phyloP scores from a whole-genome alignment of 2,329 filamentous ascomycete genomes.

The Fusarium camptoceras region DNA sequence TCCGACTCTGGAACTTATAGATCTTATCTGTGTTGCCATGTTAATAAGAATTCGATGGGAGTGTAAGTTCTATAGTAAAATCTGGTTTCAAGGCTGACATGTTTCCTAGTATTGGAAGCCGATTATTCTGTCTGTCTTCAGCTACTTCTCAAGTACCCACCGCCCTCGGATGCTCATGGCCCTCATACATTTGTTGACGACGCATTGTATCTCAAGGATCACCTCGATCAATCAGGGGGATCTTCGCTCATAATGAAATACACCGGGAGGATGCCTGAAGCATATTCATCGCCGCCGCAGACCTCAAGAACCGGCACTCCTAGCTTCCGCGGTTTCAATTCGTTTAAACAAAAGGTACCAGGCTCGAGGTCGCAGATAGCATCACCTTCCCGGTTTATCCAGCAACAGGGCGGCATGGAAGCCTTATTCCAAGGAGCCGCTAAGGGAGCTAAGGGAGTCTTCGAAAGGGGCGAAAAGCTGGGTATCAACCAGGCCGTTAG shows the following conservation, averaged over 20 bases:
- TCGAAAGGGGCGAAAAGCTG: constrained; percentile 79
- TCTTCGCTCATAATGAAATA: constrained; percentile 77
- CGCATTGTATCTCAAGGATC: constrained; percentile 77
- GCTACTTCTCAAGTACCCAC: constrained; percentile 84
- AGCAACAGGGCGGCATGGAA: constrained; percentile 72
- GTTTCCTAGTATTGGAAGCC: constrained; percentile 75
- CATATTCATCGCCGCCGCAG: constrained; percentile 42
- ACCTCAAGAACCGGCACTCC: constrained; percentile 51
- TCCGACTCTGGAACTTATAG: constrained; percentile 80
- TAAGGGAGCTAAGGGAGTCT: constrained; percentile 78
- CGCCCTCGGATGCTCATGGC: constrained; percentile 69
- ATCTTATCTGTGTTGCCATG: constrained; percentile 95
- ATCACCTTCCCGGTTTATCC: constrained; percentile 63
- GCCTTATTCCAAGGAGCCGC: constrained; percentile 80
- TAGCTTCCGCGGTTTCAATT: constrained; percentile 49
- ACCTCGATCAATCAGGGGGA: constrained; percentile 72
- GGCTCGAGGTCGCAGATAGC: constrained; percentile 59
- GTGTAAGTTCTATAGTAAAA: constrained; percentile 62
- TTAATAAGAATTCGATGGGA: constrained; percentile 91
- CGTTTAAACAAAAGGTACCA: constrained; percentile 57
- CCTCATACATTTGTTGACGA: constrained; percentile 88
- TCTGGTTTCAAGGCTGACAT: constrained; percentile 39
- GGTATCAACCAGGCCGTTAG: constrained; percentile 84
- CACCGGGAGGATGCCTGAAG: constrained; percentile 65
- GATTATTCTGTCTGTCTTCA: constrained; percentile 90